Evolutionary conservation across 2,329 filamentous ascomycete species (phyloP).

Genomic region (Phoma sp.): DNA sequence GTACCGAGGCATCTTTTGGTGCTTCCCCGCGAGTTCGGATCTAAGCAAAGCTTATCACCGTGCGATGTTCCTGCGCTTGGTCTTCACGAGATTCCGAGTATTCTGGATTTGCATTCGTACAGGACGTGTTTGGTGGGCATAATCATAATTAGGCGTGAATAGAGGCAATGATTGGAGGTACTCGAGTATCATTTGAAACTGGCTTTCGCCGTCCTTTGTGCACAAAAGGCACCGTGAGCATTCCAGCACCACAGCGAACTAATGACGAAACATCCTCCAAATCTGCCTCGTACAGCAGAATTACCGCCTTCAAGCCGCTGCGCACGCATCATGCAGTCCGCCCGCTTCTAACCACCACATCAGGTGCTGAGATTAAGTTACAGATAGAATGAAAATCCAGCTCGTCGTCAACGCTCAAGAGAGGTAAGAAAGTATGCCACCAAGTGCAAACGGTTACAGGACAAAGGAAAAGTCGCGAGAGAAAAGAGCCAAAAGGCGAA

Average conservation of each 20-base stretch:
- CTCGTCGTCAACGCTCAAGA: slow-evolving; percentile 19
- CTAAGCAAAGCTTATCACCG: slow-evolving; percentile 10
- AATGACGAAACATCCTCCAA: slow-evolving; percentile 17
- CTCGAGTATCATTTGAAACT: slow-evolving; percentile 12
- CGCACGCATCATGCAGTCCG: slow-evolving; percentile 1
- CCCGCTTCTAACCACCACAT: slow-evolving; percentile 15
- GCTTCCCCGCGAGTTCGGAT: slow-evolving; percentile 14
- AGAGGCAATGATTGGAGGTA: slow-evolving; percentile 7
- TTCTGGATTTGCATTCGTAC: background rate
- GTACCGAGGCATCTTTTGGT: slow-evolving; percentile 10
- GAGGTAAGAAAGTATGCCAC: slow-evolving; percentile 5
- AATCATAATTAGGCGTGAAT: too few relatives aligned
- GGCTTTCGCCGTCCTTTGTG: slow-evolving; percentile 12
- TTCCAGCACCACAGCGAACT: slow-evolving; percentile 10
- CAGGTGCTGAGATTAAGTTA: slow-evolving; percentile 16
- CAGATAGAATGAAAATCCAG: slow-evolving; percentile 4
- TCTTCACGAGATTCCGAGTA: background rate
- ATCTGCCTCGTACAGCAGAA: slow-evolving; percentile 6
- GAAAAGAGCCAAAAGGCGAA: background rate
- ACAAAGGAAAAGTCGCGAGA: slow-evolving; percentile 8
- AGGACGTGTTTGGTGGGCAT: background rate
- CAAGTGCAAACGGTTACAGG: slow-evolving; percentile 5
- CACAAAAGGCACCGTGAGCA: slow-evolving; percentile 9
- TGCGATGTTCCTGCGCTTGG: background rate
- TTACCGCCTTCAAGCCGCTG: slow-evolving; percentile 7